Evolutionary conservation across 108 stramenopile genomes (phyloP), one percentile per base, ranked within the genome.

Genomic region (Epithemia pelagica): DNA sequence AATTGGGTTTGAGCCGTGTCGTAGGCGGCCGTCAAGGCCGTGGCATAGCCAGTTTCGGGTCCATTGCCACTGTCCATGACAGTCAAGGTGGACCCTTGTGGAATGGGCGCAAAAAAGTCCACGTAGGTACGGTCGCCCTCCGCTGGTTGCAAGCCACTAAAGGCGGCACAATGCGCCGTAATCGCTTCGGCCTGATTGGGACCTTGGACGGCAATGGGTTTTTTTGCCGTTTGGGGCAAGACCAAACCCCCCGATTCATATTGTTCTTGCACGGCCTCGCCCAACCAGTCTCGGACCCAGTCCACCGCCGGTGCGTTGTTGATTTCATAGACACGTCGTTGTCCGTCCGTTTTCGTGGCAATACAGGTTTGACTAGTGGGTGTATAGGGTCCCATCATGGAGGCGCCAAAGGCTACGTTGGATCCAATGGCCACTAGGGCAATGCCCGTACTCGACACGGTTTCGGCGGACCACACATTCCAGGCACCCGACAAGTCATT

Each of bases 1-100:
- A 58, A 8, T 8, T 19, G 10, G 5, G 57, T 19, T 23, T 28
- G 31, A 18, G 62, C 62, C 28, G 62, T 28, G 8, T 63, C 62
- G 20, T 15, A 63, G 8, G 62, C 62, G 5, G 5, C 31, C 10
- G 5, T 28, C 7, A 63, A 26, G 26, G 46, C 62, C 23, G 32
- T 8, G 5, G 32, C 51, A 28, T 63, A 63, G 7, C 62, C 62
- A 5, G 62, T 63, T 25, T 24, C 24, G 23, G 62, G 62, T 28
- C 62, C 62, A 52, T 63, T 20, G 32, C 62, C 62, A 32, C 62
- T 63, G 51, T 63, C 62, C 62, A 63, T 63, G 30, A 63, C 62
- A 5, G 51, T 63, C 32, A 63, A 52, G 24, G 8, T 28, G 20
- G 26, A 28, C 5, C 62, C 62, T 63, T 63, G 30, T 8, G 62